These are phyloP conservation scores for Colletotrichum lini DNA, from an alignment of 2,329 filamentous ascomycete genomes.

Conservation along the genomic window DNA sequence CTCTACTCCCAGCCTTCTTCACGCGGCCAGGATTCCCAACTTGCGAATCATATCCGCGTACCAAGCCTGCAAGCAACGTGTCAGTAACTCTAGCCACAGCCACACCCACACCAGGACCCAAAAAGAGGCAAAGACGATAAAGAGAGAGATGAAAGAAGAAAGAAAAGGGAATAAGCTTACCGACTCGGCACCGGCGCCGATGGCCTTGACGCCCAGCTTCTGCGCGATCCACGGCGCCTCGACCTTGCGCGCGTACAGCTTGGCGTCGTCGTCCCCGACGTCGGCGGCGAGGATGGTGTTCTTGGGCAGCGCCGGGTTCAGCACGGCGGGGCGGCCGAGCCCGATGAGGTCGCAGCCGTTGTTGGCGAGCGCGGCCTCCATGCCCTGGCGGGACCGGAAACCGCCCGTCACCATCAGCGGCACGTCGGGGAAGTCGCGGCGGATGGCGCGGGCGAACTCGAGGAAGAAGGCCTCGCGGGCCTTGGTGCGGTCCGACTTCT, in stretches of 20 bases:
- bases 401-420: slow-evolving; percentile 74
- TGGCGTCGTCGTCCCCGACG: slow-evolving; percentile 53
- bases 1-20: background rate
- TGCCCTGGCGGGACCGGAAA: slow-evolving; percentile 65
- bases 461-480: slow-evolving; percentile 78
- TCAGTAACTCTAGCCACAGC: background rate
- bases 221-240: slow-evolving; percentile 45
- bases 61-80: slow-evolving; percentile 14
- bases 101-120: no score
- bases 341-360: slow-evolving; percentile 60
- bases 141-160: no score
- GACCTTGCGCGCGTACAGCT: slow-evolving; percentile 48
- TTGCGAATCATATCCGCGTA: slow-evolving; percentile 33
- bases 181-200: slow-evolving; percentile 45
- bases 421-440: slow-evolving; percentile 59
- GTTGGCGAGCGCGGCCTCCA: slow-evolving; percentile 56
- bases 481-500: slow-evolving; percentile 59
- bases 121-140: no score
- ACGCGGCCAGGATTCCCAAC: background rate
- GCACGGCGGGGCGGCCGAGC: slow-evolving; percentile 55
- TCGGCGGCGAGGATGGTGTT: slow-evolving; percentile 54
- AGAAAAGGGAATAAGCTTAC: slow-evolving; percentile 37
- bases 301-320: slow-evolving; percentile 56
- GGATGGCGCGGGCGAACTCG: slow-evolving; percentile 71
- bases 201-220: slow-evolving; percentile 43